phyloP scores from a whole-genome alignment of 352 stramenopile species.

The Phytopythium ostracodes region DNA sequence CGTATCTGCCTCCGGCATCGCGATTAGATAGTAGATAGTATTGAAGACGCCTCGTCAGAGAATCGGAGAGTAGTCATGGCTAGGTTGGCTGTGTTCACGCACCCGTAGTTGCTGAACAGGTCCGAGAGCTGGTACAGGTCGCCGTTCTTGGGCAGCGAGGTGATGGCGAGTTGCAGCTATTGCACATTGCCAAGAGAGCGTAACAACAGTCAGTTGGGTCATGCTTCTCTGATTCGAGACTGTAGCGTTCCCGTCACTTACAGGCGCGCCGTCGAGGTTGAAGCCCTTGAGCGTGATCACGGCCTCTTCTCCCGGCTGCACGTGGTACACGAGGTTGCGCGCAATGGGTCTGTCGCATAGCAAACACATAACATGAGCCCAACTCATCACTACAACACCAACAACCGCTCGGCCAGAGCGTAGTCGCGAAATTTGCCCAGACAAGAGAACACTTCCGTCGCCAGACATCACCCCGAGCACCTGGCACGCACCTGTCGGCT shows the following conservation, averaged over 20 bases:
- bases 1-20: conserved; percentile 38
- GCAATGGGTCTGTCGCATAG: conserved; percentile 38
- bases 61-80: too few species aligned
- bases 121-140: conserved; percentile 88
- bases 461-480: too few species aligned
- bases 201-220: too few species aligned
- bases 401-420: too few species aligned
- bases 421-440: too few species aligned
- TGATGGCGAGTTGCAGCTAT: conserved; percentile 77
- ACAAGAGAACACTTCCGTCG: too few species aligned
- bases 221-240: too few species aligned
- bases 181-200: not conserved
- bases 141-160: conserved; percentile 74
- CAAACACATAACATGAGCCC: not conserved
- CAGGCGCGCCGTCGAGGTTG: conserved; percentile 46
- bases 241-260: conserved; percentile 4
- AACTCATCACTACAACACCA: not conserved
- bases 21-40: too few species aligned
- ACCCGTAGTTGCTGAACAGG: conserved; percentile 87
- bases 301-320: conserved; percentile 62
- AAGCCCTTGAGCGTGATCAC: conserved; percentile 84
- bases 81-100: conserved; percentile 3
- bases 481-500: conserved; percentile 1
- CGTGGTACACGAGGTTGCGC: conserved; percentile 70
- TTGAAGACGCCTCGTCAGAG: too few species aligned